Conservation (phyloP, 768 basidiomycete genomes). For the Boletus tylopilopsis region DNA sequence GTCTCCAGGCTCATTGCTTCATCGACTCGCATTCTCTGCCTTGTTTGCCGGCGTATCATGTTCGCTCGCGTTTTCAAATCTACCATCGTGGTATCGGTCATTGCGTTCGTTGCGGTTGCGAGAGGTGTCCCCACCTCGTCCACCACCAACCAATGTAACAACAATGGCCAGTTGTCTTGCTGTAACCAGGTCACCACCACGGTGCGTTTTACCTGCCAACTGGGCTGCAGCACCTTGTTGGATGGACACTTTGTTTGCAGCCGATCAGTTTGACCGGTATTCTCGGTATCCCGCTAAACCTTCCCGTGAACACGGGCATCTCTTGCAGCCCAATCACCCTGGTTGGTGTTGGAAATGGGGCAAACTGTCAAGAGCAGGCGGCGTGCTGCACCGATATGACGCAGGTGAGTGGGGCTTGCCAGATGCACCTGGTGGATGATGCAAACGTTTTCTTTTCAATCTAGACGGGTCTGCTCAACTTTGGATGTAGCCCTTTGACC, state of each 20-base stretch:
- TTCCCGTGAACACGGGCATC: too few relatives aligned
- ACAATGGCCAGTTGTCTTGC: conserved; percentile 8
- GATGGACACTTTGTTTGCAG: too few relatives aligned
- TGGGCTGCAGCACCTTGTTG: neutral
- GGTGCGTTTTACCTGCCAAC: neutral
- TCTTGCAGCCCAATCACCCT: conserved; percentile 1
- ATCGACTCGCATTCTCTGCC: neutral
- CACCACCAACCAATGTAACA: conserved; percentile 6
- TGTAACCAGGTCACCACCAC: neutral
- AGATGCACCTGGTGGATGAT: neutral
- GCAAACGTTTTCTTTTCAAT: too few relatives aligned
- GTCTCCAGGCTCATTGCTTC: neutral
- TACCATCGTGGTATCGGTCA: conserved; percentile 5
- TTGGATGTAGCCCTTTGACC: conserved; percentile 17
- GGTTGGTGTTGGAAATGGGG: conserved; percentile 4
- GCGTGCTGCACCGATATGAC: conserved; percentile 3
- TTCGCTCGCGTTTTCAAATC: conserved; percentile 11
- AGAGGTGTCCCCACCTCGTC: neutral
- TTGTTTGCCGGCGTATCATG: conserved; percentile 5
- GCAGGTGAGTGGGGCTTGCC: conserved; percentile 1
- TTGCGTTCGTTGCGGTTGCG: conserved; percentile 6
- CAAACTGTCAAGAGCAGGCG: neutral
- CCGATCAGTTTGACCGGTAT: too few relatives aligned
- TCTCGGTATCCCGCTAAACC: too few relatives aligned
- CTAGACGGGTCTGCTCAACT: conserved; percentile 9